Evolutionary conservation across 1,139 yeast species (phyloP).

Genomic region (Scheffersomyces insectosa): DNA sequence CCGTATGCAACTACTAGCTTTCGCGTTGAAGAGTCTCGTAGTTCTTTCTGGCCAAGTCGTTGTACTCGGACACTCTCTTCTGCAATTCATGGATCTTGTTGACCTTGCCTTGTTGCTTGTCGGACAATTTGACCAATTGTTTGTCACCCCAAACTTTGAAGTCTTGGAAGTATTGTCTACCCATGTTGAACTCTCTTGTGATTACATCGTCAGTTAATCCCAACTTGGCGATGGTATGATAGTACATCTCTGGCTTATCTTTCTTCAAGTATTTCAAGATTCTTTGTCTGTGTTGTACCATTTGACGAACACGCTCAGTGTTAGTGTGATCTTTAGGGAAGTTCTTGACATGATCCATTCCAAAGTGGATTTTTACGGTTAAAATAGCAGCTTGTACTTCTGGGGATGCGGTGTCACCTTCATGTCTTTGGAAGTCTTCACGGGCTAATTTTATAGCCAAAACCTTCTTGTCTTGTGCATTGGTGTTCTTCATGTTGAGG

Average conservation of each 20-base stretch:
- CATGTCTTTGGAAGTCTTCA: conserved; percentile 75
- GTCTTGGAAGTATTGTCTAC: conserved; percentile 80
- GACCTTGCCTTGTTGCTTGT: conserved; percentile 40
- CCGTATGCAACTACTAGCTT: conserved; percentile 2
- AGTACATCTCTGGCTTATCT: conserved; percentile 78
- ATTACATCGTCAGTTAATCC: conserved; percentile 85
- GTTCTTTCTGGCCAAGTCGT: conserved; percentile 43
- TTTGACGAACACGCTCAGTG: conserved; percentile 69
- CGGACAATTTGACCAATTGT: conserved; percentile 43
- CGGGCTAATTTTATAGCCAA: conserved; percentile 67
- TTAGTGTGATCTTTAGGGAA: conserved; percentile 74
- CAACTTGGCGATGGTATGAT: conserved; percentile 80
- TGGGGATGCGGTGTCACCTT: conserved; percentile 92
- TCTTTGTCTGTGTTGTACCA: conserved; percentile 87
- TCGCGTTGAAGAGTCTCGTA: conserved; percentile 23
- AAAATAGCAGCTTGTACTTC: conserved; percentile 94
- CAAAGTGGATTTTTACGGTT: conserved; percentile 77
- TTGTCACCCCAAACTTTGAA: conserved; percentile 78
- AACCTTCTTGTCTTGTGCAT: conserved; percentile 56
- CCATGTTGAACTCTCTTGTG: conserved; percentile 79
- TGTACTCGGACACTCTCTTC: conserved; percentile 43
- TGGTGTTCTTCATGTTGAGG: conserved; percentile 71
- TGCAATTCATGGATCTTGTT: conserved; percentile 35
- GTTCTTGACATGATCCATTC: conserved; percentile 73
- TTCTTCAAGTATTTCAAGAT: conserved; percentile 78